A percentile compares a stretch with the other conserved stretches of the same genome.
These are phyloP conservation scores for Podaxis sp. DNA, from an alignment of 768 basidiomycete species.

Conservation along the genomic window DNA sequence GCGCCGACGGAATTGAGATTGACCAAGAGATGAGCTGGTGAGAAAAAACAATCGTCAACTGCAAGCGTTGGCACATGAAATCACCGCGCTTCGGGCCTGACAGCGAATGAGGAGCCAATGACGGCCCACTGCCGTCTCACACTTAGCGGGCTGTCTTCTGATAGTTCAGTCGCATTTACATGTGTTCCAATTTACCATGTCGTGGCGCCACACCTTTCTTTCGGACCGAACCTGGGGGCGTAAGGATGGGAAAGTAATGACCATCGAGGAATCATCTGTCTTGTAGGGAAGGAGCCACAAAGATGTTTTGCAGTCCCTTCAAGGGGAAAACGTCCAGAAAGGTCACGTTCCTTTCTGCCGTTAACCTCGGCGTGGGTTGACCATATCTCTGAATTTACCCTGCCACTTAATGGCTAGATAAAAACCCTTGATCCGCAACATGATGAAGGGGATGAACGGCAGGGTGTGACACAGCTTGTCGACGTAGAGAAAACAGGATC, in stretches of 20 bases:
- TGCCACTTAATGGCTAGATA: not conserved
- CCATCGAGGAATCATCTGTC: not conserved
- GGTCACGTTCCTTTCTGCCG: slow-evolving; percentile 1
- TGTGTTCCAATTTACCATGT: not conserved
- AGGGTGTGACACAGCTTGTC: not conserved
- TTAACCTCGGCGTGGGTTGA: not conserved
- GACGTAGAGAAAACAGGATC: not conserved
- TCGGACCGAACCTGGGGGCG: not conserved
- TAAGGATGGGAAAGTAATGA: not conserved
- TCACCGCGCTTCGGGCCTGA: slow-evolving; percentile 7
- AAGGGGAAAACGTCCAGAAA: not conserved
- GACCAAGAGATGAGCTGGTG: slow-evolving; percentile 1
- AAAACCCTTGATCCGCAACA: not conserved
- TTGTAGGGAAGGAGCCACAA: not conserved
- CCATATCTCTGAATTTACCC: not conserved
- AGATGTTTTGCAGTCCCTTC: not conserved
- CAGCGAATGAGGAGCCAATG: slow-evolving; percentile 5
- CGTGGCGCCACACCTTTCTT: not conserved
- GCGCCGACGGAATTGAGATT: slow-evolving; percentile 3
- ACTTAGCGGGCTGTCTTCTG: not conserved
- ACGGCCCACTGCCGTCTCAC: not conserved
- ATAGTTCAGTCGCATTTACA: not conserved
- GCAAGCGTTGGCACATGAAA: not conserved
- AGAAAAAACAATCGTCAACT: slow-evolving; percentile 1
- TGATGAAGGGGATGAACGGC: not conserved